Evolutionary conservation across 768 basidiomycete genomes (phyloP).

Genomic region (Floccularia luteovirens): DNA sequence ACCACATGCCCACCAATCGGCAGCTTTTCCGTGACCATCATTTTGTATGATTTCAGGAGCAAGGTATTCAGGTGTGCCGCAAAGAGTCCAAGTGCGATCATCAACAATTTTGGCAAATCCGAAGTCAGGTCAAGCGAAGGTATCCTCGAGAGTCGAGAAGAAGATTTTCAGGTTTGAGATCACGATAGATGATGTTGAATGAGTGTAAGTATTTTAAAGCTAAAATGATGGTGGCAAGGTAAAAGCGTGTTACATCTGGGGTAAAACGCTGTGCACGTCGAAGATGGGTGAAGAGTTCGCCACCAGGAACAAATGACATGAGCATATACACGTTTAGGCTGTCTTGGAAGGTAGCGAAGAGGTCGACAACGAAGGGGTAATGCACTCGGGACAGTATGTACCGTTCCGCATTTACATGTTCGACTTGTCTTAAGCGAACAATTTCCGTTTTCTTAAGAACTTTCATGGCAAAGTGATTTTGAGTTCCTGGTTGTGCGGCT

Average conservation of each 20-base stretch:
- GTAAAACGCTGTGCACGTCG: constrained; percentile 93
- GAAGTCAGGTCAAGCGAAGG: constrained; percentile 92
- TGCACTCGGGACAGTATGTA: constrained; percentile 86
- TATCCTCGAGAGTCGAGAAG: constrained; percentile 91
- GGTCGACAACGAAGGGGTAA: constrained; percentile 95
- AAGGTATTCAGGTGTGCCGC: constrained; percentile 93
- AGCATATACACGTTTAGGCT: constrained; percentile 97
- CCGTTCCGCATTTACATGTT: constrained; percentile 96
- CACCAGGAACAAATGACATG: constrained; percentile 92
- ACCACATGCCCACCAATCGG: constrained; percentile 99
- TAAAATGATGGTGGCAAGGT: constrained; percentile 91
- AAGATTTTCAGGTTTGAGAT: constrained; percentile 98
- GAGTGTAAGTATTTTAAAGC: constrained; percentile 93
- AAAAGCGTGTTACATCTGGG: constrained; percentile 96
- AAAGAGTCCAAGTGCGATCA: constrained; percentile 96
- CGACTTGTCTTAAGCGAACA: constrained; percentile 87
- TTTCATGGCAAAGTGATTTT: constrained; percentile 80
- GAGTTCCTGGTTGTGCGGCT: constrained; percentile 35
- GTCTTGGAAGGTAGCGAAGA: constrained; percentile 94
- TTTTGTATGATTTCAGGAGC: constrained; percentile 98
- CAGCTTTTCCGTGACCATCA: constrained; percentile 96
- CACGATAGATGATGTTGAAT: constrained; percentile 97
- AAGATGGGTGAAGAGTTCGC: constrained; percentile 95
- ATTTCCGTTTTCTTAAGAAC: constrained; percentile 82
- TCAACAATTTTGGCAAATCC: constrained; percentile 98